These are phyloP conservation scores for Tetradesmus obliquus DNA, from an alignment of 139 green algal species.

Conservation along the genomic window DNA sequence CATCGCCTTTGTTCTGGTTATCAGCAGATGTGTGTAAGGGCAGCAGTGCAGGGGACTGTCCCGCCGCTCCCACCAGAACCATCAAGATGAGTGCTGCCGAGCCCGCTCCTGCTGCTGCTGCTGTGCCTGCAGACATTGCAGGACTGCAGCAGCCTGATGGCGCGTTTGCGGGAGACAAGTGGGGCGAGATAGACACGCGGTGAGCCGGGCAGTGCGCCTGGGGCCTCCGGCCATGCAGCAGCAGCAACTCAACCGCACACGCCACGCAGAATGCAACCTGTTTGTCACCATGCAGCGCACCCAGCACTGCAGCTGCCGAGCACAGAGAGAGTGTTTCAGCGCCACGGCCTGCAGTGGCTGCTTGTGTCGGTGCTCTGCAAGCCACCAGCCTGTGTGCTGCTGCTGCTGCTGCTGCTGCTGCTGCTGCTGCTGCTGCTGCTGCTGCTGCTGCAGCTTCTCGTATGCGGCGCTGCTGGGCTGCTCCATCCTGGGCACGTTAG, in stretches of 20 bases:
- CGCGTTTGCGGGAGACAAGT: constrained; percentile 95
- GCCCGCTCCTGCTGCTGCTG: neutral
- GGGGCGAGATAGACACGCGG: constrained; percentile 97
- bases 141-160: constrained; percentile 91
- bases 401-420: constrained; percentile 3
- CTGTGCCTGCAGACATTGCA: constrained; percentile 73
- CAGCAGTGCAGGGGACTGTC: neutral
- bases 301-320: no score
- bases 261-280: neutral
- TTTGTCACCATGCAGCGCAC: neutral
- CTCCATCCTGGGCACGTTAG: constrained; percentile 65
- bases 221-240: neutral
- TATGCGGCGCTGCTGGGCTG: constrained; percentile 92
- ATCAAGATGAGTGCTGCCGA: neutral
- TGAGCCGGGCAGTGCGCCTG: constrained; percentile 21
- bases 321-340: no score
- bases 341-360: neutral
- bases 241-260: neutral
- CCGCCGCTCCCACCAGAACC: no score
- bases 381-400: neutral
- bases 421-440: constrained; percentile 5
- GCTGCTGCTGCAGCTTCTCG: constrained; percentile 76
- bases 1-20: neutral
- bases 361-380: neutral
- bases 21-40: no score